Conservation (phyloP, 768 basidiomycete genomes). For the Pulveroboletus sp. region DNA sequence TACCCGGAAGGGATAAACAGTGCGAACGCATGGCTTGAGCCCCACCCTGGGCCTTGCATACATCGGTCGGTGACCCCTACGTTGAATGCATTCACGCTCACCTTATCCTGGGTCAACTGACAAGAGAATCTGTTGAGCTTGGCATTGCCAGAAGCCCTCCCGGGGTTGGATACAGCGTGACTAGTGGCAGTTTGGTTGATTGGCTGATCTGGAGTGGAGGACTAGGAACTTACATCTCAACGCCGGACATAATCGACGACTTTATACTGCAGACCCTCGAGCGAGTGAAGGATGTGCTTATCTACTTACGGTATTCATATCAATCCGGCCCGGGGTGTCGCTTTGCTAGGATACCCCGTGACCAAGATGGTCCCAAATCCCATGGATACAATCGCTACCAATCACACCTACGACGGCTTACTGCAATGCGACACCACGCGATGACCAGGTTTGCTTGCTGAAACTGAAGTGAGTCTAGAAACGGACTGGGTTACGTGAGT, state of each 20-base stretch:
- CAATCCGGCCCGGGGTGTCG: conserved; percentile 5
- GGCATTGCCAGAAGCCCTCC: conserved; percentile 30
- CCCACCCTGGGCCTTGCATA: conserved; percentile 52
- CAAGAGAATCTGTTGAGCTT: conserved; percentile 73
- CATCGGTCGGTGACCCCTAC: background rate
- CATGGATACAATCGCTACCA: too few species aligned
- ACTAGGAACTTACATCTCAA: conserved; percentile 50
- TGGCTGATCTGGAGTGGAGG: background rate
- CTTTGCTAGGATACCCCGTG: too few species aligned
- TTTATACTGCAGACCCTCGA: conserved; percentile 1
- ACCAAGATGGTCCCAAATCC: too few species aligned
- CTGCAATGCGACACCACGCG: too few species aligned
- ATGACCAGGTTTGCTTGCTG: too few species aligned
- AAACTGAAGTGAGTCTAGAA: too few species aligned
- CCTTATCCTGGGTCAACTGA: conserved; percentile 76
- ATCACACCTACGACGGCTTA: too few species aligned
- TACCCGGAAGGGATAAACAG: conserved; percentile 1
- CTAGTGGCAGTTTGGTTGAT: background rate
- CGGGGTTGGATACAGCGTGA: conserved; percentile 19
- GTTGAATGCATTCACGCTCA: conserved; percentile 22
- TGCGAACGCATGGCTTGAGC: conserved; percentile 82
- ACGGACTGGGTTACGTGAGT: too few species aligned
- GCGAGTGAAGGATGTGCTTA: background rate
- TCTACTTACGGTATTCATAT: conserved; percentile 13
- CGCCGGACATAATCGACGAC: conserved; percentile 44